Evolutionary conservation across 2,329 filamentous ascomycete species (phyloP), one percentile per base, ranked within the genome.

Genomic region (Paecilomyces formosus): DNA sequence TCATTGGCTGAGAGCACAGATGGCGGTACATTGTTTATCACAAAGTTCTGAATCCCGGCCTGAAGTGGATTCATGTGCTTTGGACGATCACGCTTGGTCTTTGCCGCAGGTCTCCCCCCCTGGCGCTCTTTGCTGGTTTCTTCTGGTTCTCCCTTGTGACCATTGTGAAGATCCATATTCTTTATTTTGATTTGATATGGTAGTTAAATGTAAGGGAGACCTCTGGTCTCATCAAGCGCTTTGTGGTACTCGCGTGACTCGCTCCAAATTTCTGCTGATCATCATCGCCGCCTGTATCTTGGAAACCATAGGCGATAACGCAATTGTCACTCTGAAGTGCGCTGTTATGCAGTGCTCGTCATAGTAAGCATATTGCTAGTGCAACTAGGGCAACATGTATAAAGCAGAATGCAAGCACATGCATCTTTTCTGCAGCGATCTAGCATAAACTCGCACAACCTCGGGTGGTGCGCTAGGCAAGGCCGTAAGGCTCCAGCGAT

Each of bases 61-160:
- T 72, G 70, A 18, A 75, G 65, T 6, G 70, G 70, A 58, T 73
- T 72, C 39, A 60, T 52, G 18, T 58, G 60, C 21, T 58, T 60
- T 22, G 55, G 53, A 8, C 51, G 58, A 57, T 63, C 22, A 52
- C 50, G 50, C 50, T 28, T 52, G 21, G 24, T 22, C 26, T 28
- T 28, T 15, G 15, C 50, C 15, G 21, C 21, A 52, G 26, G 22
- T 26, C 21, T 52, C 15, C n/a, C 54, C n/a, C 31, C 56, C 53
- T n/a, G 15, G 15, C 12, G 28, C 28, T 54, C 15, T 28, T 54
- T 30, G 18, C 53, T 35, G 18, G 4, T 21, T 54, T 54, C 31
- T 30, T 21, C 39, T 12, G 15, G 8, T 13, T 15, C 33, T 9
- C 18, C 26, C 9, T 24, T 22, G 39, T 24, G 3, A 12, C 54